Evolutionary conservation across 2,329 filamentous ascomycete species (phyloP).

Genomic region (Exophiala sp.): DNA sequence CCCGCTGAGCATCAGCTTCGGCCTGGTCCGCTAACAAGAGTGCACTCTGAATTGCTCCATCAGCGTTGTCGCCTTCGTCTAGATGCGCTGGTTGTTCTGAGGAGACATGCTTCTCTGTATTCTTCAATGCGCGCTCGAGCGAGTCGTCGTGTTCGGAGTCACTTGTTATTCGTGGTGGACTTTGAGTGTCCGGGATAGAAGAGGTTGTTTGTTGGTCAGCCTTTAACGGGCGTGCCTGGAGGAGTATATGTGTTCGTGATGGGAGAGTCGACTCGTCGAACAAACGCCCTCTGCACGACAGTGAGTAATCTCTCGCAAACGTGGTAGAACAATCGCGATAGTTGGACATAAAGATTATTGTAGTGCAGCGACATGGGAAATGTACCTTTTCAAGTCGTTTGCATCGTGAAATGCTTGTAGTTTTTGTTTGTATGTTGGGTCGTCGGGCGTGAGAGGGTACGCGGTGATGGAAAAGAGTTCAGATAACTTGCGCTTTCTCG

Average conservation of each 20-base stretch:
- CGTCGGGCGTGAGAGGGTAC: slow-evolving; percentile 50
- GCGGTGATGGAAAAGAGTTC: slow-evolving; percentile 82
- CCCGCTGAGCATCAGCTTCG: too few species aligned
- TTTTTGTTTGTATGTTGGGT: slow-evolving; percentile 50
- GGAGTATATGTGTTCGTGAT: slow-evolving; percentile 33
- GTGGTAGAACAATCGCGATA: slow-evolving; percentile 4
- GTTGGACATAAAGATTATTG: slow-evolving; percentile 7
- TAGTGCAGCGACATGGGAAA: slow-evolving; percentile 22
- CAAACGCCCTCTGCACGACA: slow-evolving; percentile 48
- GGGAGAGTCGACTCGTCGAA: slow-evolving; percentile 57
- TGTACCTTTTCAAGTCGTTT: slow-evolving; percentile 58
- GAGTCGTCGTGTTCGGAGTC: not conserved
- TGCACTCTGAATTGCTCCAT: too few species aligned
- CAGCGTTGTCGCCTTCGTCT: too few species aligned
- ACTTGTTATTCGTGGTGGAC: not conserved
- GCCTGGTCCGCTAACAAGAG: too few species aligned
- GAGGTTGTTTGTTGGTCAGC: slow-evolving; percentile 26
- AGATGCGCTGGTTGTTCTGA: too few species aligned
- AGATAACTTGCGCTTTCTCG: slow-evolving; percentile 86
- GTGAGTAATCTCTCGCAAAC: slow-evolving; percentile 14
- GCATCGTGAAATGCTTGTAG: slow-evolving; percentile 55
- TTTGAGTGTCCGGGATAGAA: not conserved
- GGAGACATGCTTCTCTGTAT: too few species aligned
- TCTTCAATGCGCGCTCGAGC: too few species aligned
- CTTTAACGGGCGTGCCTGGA: slow-evolving; percentile 24